Evolutionary conservation across 306 rosid genomes (phyloP).

Genomic region (barrel medic (Medicago truncatula)): MtrunA17r5.0-ANR NC_053044.1:55337501-55338000

Average conservation of each 20-base stretch:
- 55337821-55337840: constrained; percentile 9
- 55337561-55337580: no score
- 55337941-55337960: no score
- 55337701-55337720: constrained; percentile 4
- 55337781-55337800: constrained; percentile 8
- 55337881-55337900: no score
- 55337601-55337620: background rate
- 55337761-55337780: background rate
- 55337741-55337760: background rate
- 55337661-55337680: background rate
- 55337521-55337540: background rate
- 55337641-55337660: background rate
- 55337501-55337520: background rate
- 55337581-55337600: no score
- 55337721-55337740: constrained; percentile 20
- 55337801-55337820: constrained; percentile 33
- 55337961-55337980: no score
- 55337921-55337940: no score
- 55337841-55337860: no score
- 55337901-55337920: no score
- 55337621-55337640: background rate
- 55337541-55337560: no score
- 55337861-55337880: no score
- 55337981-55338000: no score
- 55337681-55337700: constrained; percentile 2